These are phyloP conservation scores for Rhodotorula sp. DNA, from an alignment of 1,284 basidiomycete species.

Conservation along the genomic window DNA sequence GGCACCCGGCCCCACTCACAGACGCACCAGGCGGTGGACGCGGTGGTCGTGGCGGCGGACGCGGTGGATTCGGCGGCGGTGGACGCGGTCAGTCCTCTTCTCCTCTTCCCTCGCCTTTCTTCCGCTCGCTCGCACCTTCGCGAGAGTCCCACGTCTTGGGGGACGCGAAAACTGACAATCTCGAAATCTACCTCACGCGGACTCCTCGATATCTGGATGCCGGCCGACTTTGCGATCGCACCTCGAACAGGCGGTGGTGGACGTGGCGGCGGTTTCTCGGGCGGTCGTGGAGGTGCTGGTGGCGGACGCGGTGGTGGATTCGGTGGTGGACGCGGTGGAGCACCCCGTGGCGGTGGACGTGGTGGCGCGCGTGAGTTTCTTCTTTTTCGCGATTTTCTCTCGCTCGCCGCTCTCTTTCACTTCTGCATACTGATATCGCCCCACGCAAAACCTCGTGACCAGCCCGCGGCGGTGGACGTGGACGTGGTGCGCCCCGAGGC, in stretches of 20 bases:
- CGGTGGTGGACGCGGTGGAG: conserved; percentile 42
- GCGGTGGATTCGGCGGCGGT: conserved; percentile 38
- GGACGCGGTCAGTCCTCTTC: conserved; percentile 7
- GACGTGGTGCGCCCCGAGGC: conserved; percentile 42
- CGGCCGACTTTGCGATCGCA: too few species aligned
- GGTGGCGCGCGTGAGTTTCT: not conserved
- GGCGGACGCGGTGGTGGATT: conserved; percentile 45
- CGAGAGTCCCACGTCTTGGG: too few species aligned
- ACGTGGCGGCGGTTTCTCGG: not conserved
- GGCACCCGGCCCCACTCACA: not conserved
- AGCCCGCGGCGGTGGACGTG: conserved; percentile 22
- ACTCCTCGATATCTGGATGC: too few species aligned
- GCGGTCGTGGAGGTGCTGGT: not conserved
- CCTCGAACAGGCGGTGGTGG: not conserved
- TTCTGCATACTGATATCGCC: not conserved
- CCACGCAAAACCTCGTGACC: not conserved
- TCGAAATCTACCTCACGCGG: too few species aligned
- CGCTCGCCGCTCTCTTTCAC: too few species aligned
- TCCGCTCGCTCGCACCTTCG: not conserved
- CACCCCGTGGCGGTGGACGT: not conserved
- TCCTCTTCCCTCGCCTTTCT: not conserved
- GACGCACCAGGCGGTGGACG: conserved; percentile 39
- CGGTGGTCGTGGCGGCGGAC: conserved; percentile 41
- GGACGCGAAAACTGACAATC: too few species aligned
- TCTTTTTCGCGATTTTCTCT: too few species aligned